A percentile compares a stretch with the other conserved stretches of the same genome.
Evolutionary conservation across 2,329 filamentous ascomycete species (phyloP).

Genomic region (Fusarium oligoseptatum): DNA sequence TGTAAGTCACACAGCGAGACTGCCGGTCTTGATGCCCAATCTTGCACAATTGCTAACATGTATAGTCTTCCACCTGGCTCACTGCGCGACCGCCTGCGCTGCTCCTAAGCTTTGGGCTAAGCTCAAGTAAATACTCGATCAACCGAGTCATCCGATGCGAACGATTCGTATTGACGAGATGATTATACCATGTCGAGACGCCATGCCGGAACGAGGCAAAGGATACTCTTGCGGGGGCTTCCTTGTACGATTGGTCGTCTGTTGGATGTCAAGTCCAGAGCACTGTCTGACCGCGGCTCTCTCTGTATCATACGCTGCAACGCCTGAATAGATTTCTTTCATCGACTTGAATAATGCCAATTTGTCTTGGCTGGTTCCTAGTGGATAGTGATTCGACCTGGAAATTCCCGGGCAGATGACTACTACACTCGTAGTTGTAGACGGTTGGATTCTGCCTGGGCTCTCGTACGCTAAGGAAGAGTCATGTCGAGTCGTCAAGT

Average conservation of each 20-base stretch:
- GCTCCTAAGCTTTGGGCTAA: conserved; percentile 94
- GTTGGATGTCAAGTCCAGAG: conserved; percentile 36
- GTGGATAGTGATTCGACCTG: neutral
- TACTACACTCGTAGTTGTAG: neutral
- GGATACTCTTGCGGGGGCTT: conserved; percentile 25
- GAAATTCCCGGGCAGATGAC: neutral
- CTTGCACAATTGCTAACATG: conserved; percentile 28
- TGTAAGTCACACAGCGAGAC: conserved; percentile 70
- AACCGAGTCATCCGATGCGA: conserved; percentile 32
- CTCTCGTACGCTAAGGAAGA: neutral
- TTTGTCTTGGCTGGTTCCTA: neutral
- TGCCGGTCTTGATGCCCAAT: neutral
- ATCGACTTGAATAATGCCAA: conserved; percentile 18
- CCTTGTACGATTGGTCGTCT: conserved; percentile 46
- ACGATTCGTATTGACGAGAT: conserved; percentile 41
- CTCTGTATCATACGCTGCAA: conserved; percentile 51
- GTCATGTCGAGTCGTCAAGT: neutral
- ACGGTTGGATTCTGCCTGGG: neutral
- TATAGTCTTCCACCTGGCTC: conserved; percentile 96
- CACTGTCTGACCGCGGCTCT: conserved; percentile 39
- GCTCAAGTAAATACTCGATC: conserved; percentile 79
- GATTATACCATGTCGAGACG: conserved; percentile 42
- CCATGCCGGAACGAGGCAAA: conserved; percentile 42
- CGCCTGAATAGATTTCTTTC: conserved; percentile 50
- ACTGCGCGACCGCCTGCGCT: conserved; percentile 93